Percentiles rank a stretch among this genome's conserved stretches.
Conservation (phyloP, 345 rosid species). For the Excoecaria cochinchinensis region DNA sequence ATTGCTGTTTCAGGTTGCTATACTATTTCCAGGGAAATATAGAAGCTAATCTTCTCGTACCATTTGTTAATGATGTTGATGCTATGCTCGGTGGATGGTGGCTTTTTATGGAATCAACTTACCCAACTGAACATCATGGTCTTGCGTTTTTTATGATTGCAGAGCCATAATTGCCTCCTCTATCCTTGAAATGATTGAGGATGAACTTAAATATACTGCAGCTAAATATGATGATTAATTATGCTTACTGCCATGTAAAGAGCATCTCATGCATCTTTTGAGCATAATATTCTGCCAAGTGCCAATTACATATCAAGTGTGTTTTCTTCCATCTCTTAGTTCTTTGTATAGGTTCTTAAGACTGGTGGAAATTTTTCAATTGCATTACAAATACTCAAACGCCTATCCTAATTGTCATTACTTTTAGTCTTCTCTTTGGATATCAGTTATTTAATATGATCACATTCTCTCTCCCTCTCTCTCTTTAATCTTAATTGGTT, state of each 20-base stretch:
- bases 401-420: conserved; percentile 1
- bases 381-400: neutral
- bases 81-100: conserved; percentile 19
- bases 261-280: neutral
- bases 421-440: conserved; percentile 6
- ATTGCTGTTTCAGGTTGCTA: conserved; percentile 87
- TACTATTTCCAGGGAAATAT: neutral
- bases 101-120: conserved; percentile 17
- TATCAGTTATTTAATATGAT: conserved; percentile 7
- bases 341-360: neutral
- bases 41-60: neutral
- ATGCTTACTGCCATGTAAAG: conserved; percentile 4
- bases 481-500: neutral
- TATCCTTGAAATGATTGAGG: conserved; percentile 10
- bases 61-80: conserved; percentile 8
- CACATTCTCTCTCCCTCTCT: conserved; percentile 10
- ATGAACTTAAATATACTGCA: conserved; percentile 10
- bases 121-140: conserved; percentile 3
- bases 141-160: conserved; percentile 7
- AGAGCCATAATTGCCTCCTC: neutral
- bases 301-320: neutral
- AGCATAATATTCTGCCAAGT: neutral
- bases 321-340: neutral
- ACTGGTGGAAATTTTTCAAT: neutral
- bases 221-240: conserved; percentile 20